Evolutionary conservation across 345 rosid genomes (phyloP).

Genomic region (Moricandia moricandioides): DNA sequence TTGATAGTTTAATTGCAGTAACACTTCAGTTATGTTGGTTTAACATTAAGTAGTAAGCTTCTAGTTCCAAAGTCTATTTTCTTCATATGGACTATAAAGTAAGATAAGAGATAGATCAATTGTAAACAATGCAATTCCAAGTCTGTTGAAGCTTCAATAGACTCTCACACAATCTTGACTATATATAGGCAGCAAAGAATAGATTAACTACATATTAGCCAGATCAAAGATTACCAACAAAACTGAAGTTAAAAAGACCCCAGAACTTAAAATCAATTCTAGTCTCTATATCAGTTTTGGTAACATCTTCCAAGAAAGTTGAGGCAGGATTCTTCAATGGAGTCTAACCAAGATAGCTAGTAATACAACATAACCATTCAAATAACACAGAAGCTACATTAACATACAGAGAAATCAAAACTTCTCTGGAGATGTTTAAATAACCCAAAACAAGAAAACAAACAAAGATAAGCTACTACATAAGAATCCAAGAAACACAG

Average conservation of each 20-base stretch:
- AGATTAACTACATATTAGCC: too few species aligned
- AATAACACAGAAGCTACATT: conserved; percentile 13
- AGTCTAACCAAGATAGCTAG: neutral
- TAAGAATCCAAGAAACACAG: conserved; percentile 33
- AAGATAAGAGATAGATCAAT: too few species aligned
- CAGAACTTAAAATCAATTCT: too few species aligned
- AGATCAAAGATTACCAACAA: too few species aligned
- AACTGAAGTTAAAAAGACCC: too few species aligned
- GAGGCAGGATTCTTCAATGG: conserved; percentile 1
- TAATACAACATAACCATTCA: conserved; percentile 17
- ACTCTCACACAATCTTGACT: neutral
- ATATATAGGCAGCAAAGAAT: neutral
- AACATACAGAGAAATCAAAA: conserved; percentile 33
- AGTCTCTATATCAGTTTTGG: neutral
- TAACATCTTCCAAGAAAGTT: neutral
- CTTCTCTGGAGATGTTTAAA: conserved; percentile 27
- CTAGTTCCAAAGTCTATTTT: too few species aligned
- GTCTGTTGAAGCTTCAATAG: neutral
- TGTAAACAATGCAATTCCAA: too few species aligned
- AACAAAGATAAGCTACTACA: conserved; percentile 17
- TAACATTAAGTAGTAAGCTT: too few species aligned
- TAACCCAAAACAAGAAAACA: neutral
- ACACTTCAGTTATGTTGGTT: too few species aligned
- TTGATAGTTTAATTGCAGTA: too few species aligned
- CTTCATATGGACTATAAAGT: too few species aligned